Percentiles rank a stretch among this genome's conserved stretches.
Evolutionary conservation across 345 rosid genomes (phyloP).

Genomic region (Syzygium jambos): DNA sequence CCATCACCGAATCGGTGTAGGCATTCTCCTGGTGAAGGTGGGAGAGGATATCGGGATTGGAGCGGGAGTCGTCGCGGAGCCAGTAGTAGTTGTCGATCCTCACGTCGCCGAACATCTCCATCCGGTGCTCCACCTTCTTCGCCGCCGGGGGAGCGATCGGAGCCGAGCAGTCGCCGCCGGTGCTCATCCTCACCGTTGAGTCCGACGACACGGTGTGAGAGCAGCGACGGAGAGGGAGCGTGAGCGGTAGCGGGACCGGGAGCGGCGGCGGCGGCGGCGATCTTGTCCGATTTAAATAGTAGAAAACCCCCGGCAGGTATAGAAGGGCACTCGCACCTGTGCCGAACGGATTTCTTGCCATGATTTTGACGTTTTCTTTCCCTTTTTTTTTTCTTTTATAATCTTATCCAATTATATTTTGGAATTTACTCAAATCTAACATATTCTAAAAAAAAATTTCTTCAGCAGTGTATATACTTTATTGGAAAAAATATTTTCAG

Average conservation of each 20-base stretch:
- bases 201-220: not conserved
- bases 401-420: not conserved
- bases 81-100: conserved; percentile 82
- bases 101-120: conserved; percentile 77
- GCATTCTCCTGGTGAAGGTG: conserved; percentile 61
- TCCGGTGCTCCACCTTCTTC: conserved; percentile 67
- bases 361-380: not conserved
- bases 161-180: not conserved
- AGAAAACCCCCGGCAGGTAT: not conserved
- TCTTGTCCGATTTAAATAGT: not conserved
- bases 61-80: conserved; percentile 94
- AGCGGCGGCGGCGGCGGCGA: not conserved
- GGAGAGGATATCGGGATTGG: conserved; percentile 46
- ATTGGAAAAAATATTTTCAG: not conserved
- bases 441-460: not conserved
- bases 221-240: not conserved
- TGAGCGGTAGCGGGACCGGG: not conserved
- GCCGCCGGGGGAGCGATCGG: conserved; percentile 43
- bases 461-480: not conserved
- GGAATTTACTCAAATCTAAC: not conserved
- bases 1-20: conserved; percentile 48
- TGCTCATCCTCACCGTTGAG: not conserved
- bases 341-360: not conserved
- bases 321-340: not conserved
- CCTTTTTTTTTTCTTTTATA: not conserved